Conservation (phyloP, 129 eudicot genomes). For the Tagetes patula region DNA sequence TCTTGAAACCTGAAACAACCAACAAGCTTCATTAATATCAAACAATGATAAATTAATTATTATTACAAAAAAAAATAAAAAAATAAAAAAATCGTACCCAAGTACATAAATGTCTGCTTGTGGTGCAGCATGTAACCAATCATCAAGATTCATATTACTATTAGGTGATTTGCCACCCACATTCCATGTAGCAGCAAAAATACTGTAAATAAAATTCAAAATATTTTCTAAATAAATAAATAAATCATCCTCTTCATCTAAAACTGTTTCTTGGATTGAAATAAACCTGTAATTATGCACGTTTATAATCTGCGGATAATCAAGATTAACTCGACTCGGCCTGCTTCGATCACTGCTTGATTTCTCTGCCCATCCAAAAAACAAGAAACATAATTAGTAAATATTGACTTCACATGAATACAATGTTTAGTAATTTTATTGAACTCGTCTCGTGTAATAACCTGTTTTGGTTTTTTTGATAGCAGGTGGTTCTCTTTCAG, state of each 20-base stretch:
- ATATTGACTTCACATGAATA: no score
- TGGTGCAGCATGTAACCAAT: conserved; percentile 87
- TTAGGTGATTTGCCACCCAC: conserved; percentile 92
- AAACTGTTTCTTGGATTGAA: no score
- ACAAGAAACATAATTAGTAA: background rate
- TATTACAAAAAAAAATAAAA: no score
- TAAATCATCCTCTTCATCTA: no score
- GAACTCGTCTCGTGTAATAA: background rate
- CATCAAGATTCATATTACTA: conserved; percentile 77
- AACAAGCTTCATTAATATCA: background rate
- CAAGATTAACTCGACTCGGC: conserved; percentile 66
- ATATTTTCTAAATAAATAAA: no score
- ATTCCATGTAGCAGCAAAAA: conserved; percentile 90
- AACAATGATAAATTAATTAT: no score
- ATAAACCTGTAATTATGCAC: conserved; percentile 80
- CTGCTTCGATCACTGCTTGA: conserved; percentile 49
- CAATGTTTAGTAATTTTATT: no score
- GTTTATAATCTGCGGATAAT: conserved; percentile 82
- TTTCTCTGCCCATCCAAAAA: conserved; percentile 45
- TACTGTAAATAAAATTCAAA: conserved; percentile 33
- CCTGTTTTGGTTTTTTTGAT: conserved; percentile 85
- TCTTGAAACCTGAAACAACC: conserved; percentile 68
- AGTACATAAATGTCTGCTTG: conserved; percentile 95
- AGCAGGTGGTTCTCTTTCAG: conserved; percentile 72
- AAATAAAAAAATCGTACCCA: conserved; percentile 50